Conservation (phyloP, 257 asterid species). For the Salvia rosmarinus region DNA sequence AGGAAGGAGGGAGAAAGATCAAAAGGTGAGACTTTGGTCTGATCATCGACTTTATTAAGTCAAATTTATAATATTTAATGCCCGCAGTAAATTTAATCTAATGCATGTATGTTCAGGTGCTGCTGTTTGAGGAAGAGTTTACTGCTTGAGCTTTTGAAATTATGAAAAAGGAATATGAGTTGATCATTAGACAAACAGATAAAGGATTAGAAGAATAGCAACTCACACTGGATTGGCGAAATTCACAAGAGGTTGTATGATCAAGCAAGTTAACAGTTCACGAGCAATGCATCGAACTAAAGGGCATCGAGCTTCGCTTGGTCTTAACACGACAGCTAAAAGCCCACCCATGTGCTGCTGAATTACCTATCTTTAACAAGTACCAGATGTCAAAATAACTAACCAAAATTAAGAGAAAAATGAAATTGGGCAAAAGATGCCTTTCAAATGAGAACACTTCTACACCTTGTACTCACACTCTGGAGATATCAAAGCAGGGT, state of each 20-base stretch:
- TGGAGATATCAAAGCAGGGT: conserved; percentile 88
- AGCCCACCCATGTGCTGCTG: conserved; percentile 85
- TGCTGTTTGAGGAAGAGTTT: not conserved
- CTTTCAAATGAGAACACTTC: conserved; percentile 50
- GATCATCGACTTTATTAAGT: not conserved
- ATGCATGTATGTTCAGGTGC: not conserved
- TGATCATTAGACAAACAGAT: conserved; percentile 18
- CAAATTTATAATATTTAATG: not conserved
- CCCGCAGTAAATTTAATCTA: not conserved
- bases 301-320: conserved; percentile 84
- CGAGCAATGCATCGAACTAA: conserved; percentile 85
- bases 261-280: conserved; percentile 80
- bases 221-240: conserved; percentile 84
- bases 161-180: conserved; percentile 3
- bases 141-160: not conserved
- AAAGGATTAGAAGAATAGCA: conserved; percentile 29
- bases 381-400: conserved; percentile 40
- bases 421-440: conserved; percentile 26
- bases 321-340: conserved; percentile 74
- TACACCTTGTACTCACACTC: conserved; percentile 99
- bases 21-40: not conserved
- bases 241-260: conserved; percentile 80
- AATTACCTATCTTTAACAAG: conserved; percentile 60
- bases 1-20: not conserved
- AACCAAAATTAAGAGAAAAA: conserved; percentile 26